Evolutionary conservation across 345 rosid genomes (phyloP).

Genomic region (Anacardium occidentale): DNA sequence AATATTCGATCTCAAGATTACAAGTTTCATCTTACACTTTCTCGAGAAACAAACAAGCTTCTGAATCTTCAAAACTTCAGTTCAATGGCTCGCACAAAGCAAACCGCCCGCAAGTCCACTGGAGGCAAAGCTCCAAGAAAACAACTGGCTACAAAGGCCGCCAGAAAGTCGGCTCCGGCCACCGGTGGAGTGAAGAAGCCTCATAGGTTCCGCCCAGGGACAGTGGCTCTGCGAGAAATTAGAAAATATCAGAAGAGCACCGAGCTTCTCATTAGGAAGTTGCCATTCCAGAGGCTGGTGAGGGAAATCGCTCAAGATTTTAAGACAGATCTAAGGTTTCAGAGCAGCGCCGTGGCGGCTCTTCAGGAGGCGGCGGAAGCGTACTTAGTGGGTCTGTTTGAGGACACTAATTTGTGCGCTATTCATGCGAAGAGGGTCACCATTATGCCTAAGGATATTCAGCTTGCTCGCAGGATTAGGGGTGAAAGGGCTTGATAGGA

Average conservation of each 20-base stretch:
- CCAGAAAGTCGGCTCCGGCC: conserved; percentile 54
- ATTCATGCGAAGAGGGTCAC: conserved; percentile 60
- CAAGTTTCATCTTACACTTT: neutral
- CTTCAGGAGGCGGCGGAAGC: conserved; percentile 57
- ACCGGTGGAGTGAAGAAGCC: conserved; percentile 67
- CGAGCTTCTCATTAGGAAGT: conserved; percentile 50
- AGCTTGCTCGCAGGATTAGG: conserved; percentile 51
- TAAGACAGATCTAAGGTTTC: conserved; percentile 58
- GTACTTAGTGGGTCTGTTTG: conserved; percentile 50
- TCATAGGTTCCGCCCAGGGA: conserved; percentile 55
- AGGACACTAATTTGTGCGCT: conserved; percentile 52
- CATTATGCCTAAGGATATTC: conserved; percentile 57
- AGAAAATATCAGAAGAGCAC: conserved; percentile 59
- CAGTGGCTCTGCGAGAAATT: conserved; percentile 52
- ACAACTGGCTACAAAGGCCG: conserved; percentile 52
- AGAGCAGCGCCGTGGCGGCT: conserved; percentile 58
- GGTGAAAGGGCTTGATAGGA: conserved; percentile 62
- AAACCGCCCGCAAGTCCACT: conserved; percentile 55
- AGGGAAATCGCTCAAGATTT: conserved; percentile 62
- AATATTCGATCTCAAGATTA: no score
- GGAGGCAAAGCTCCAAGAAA: conserved; percentile 62
- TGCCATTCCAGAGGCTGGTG: conserved; percentile 55
- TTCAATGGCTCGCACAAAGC: conserved; percentile 57
- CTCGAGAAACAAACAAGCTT: no score
- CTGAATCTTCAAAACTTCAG: no score